Evolutionary conservation across 2,329 filamentous ascomycete genomes (phyloP), one percentile per base, ranked within the genome.

Genomic region (Cytospora chrysosperma): DNA sequence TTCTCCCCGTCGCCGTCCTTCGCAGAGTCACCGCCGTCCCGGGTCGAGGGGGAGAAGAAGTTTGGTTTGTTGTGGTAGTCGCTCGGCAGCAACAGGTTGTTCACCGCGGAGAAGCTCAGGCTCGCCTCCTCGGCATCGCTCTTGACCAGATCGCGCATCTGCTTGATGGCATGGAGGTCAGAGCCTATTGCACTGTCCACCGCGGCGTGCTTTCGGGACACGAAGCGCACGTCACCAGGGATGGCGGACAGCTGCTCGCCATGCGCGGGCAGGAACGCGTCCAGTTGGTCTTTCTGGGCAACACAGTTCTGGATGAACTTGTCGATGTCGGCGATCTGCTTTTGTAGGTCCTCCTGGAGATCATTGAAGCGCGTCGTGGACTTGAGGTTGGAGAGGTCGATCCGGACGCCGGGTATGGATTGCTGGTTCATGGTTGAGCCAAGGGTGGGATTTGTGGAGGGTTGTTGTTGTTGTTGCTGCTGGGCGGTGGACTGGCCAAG

Each of bases 341-440:
- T 85, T 72, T 96, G 92, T 19, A 97, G 81, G 32, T 91, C 87
- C 68, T 94, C 90, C 65, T 91, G 87, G 30, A 97, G 88, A 75
- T 97, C 94, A 73, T 93, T 92, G 79, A 95, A 97, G 66, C 95
- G 91, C 4, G 93, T 97, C 0, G 93, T 96, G 19, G 90, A 89
- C 59, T 92, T 87, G 65, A 98, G 81, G 72, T 91, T 91, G 69
- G 85, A 85, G 59, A 91, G 77, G 75, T 95, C 91, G 70, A 96
- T 90, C 71, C 90, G 88, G 21, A 92, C 89, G 21, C 90, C 91
- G 0, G 89, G 87, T 19, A 88, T 82, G 17, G 79, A 81, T 68
- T 84, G 82, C 67, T 81, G 82, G 62, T 82, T 82, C 73, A 85
- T 79, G 34, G 76, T 78, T 27, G 73, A 63, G n/a, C 66, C 63